Conservation (phyloP, 2,329 filamentous ascomycete genomes). For the Diplodia mutila region DNA sequence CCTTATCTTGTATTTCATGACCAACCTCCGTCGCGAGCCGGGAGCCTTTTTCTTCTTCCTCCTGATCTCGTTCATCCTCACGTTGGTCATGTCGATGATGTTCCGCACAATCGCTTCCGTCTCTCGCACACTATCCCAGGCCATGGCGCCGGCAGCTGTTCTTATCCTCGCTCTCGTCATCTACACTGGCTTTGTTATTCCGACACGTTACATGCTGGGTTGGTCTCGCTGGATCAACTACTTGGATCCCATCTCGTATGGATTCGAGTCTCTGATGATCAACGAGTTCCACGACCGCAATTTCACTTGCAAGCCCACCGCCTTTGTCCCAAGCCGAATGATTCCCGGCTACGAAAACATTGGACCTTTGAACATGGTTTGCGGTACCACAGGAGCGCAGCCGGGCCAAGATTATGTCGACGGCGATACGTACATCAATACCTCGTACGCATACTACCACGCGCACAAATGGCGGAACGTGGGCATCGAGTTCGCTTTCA, state of each 20-base stretch:
- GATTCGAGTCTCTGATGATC: conserved; percentile 75
- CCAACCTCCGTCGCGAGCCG: conserved; percentile 49
- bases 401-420: conserved; percentile 36
- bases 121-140: conserved; percentile 64
- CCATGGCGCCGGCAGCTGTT: conserved; percentile 57
- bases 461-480: conserved; percentile 45
- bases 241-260: conserved; percentile 74
- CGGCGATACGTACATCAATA: conserved; percentile 35
- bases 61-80: conserved; percentile 48
- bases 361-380: conserved; percentile 33
- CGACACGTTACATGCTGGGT: conserved; percentile 64
- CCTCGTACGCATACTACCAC: conserved; percentile 28
- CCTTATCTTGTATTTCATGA: conserved; percentile 57
- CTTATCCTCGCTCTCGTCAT: conserved; percentile 65
- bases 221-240: conserved; percentile 86
- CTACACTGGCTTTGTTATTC: conserved; percentile 61
- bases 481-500: conserved; percentile 45
- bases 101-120: conserved; percentile 61
- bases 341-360: conserved; percentile 35
- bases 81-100: conserved; percentile 50
- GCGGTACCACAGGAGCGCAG: conserved; percentile 38
- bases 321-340: conserved; percentile 41
- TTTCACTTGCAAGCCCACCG: conserved; percentile 50
- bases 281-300: conserved; percentile 73
- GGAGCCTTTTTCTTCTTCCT: conserved; percentile 55